These are phyloP conservation scores for Pachysandra terminalis DNA, from an alignment of 164 flowering plant species.

Conservation along the genomic window DNA sequence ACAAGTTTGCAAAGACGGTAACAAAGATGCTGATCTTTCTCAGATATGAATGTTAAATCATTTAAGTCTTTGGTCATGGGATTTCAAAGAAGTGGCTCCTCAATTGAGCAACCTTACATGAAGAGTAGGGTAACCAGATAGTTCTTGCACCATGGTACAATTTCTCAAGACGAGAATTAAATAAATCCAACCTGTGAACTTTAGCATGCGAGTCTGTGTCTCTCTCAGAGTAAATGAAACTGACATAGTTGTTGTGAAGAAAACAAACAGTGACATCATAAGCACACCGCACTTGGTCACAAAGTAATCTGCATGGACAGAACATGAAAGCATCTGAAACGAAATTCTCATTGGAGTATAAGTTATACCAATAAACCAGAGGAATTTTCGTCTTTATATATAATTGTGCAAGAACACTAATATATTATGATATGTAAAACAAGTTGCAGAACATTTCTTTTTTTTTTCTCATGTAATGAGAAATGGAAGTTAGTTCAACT, in stretches of 20 bases:
- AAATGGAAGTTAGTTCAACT: no score
- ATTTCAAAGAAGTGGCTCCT: neutral
- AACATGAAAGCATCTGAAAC: neutral
- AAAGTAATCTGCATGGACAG: constrained; percentile 66
- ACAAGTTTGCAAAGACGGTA: neutral
- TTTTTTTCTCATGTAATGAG: no score
- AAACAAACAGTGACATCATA: constrained; percentile 97
- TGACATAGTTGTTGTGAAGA: constrained; percentile 98
- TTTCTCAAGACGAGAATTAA: constrained; percentile 7
- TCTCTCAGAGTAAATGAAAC: constrained; percentile 97
- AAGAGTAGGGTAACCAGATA: neutral
- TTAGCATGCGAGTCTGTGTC: constrained; percentile 98
- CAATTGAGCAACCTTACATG: neutral
- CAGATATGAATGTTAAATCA: neutral
- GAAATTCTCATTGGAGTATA: neutral
- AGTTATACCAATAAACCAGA: neutral
- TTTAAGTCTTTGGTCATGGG: neutral
- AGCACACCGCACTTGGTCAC: constrained; percentile 97
- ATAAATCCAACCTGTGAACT: constrained; percentile 74
- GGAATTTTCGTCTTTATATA: no score
- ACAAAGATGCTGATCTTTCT: neutral
- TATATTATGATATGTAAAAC: no score
- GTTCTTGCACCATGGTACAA: neutral
- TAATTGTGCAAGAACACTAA: no score
- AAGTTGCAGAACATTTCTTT: no score